Evolutionary conservation across 805 yeast genomes (phyloP).

Genomic region (Schwanniomyces yamadae): DNA sequence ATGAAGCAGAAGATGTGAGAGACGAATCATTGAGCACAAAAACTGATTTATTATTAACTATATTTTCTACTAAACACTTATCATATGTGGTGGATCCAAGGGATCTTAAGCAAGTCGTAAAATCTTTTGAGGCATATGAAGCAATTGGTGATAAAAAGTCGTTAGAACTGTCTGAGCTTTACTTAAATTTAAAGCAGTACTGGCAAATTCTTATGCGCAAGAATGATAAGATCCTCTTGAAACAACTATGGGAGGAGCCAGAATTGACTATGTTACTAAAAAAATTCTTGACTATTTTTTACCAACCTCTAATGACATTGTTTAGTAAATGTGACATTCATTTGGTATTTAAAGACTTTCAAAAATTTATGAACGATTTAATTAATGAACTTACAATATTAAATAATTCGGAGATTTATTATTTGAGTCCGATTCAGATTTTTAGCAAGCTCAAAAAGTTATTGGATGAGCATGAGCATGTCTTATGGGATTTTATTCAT

Average conservation of each 20-base stretch:
- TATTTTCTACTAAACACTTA: constrained; percentile 20
- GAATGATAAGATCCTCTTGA: constrained; percentile 72
- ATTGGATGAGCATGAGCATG: constrained; percentile 68
- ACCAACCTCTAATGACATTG: constrained; percentile 40
- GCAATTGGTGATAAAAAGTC: constrained; percentile 7
- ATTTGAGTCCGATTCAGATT: constrained; percentile 52
- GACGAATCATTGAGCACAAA: constrained; percentile 26
- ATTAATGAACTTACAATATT: constrained; percentile 63
- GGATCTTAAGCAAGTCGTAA: constrained; percentile 6
- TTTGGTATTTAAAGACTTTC: constrained; percentile 36
- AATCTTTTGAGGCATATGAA: constrained; percentile 21
- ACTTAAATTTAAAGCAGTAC: constrained; percentile 56
- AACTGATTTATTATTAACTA: constrained; percentile 23
- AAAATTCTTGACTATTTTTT: constrained; percentile 55
- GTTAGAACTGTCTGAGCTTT: constrained; percentile 32
- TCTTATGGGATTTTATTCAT: constrained; percentile 73
- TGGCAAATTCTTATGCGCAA: constrained; percentile 64
- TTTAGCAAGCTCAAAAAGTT: constrained; percentile 66
- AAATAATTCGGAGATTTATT: constrained; percentile 54
- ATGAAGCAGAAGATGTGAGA: constrained; percentile 14
- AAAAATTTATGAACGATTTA: constrained; percentile 47
- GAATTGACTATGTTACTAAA: constrained; percentile 73
- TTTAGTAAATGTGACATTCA: constrained; percentile 39
- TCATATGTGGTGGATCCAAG: constrained; percentile 16
- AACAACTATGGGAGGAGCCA: constrained; percentile 82